These are phyloP conservation scores for Beauveria australis DNA, from an alignment of 2,329 filamentous ascomycete species.

Conservation along the genomic window DNA sequence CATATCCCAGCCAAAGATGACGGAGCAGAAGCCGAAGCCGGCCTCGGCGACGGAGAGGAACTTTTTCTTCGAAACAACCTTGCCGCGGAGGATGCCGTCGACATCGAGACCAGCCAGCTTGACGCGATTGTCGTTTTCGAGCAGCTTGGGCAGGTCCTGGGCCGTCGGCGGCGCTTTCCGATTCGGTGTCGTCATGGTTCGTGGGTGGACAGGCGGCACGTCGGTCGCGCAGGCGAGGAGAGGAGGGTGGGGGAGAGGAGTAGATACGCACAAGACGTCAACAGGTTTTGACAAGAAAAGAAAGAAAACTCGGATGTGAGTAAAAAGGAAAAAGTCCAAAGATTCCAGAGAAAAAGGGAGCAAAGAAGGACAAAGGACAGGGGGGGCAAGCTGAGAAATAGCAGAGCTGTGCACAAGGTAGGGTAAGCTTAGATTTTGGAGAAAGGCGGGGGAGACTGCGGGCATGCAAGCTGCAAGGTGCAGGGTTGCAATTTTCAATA, in stretches of 20 bases:
- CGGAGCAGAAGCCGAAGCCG: conserved; percentile 78
- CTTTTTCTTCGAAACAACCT: conserved; percentile 76
- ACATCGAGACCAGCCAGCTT: conserved; percentile 64
- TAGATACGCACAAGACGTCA: neutral
- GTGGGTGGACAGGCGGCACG: neutral
- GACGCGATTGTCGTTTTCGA: conserved; percentile 31
- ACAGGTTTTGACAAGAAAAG: neutral
- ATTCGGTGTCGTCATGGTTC: conserved; percentile 13
- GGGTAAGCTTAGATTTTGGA: neutral
- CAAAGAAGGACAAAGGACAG: neutral
- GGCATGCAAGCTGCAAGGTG: neutral
- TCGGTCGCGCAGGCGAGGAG: neutral
- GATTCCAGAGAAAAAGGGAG: neutral
- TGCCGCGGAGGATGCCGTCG: conserved; percentile 69
- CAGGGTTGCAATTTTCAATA: neutral
- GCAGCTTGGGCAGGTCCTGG: conserved; percentile 53
- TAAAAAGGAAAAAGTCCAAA: neutral
- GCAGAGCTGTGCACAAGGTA: no score
- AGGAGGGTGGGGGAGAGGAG: neutral
- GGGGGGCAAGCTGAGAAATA: neutral
- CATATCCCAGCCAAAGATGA: conserved; percentile 85
- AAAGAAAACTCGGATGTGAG: neutral
- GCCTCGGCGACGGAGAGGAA: conserved; percentile 65
- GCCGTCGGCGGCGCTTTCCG: conserved; percentile 39
- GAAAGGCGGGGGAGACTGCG: conserved; percentile 1